These are phyloP conservation scores for Posidonia oceanica DNA, from an alignment of 116 monocot genomes.

Conservation along the genomic window DNA sequence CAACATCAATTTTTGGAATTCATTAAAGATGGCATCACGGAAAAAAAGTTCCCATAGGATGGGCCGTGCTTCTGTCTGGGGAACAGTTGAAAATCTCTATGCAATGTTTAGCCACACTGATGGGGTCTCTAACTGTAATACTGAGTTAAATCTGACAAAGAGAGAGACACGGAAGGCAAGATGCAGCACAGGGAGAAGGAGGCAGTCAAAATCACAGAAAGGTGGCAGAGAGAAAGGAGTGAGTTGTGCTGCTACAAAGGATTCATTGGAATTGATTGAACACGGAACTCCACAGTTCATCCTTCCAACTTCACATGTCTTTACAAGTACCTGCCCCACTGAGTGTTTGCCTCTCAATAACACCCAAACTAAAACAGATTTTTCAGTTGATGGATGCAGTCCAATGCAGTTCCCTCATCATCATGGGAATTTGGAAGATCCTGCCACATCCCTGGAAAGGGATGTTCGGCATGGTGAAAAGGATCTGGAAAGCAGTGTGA, in stretches of 20 bases:
- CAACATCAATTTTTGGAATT: constrained; percentile 14
- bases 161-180: constrained; percentile 20
- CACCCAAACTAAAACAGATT: neutral
- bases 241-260: constrained; percentile 10
- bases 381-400: neutral
- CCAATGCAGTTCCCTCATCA: neutral
- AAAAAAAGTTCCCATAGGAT: constrained; percentile 44
- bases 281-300: neutral
- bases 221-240: constrained; percentile 8
- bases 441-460: neutral
- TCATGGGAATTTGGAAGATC: constrained; percentile 3
- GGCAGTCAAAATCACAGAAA: constrained; percentile 3
- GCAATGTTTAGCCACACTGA: constrained; percentile 20
- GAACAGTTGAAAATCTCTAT: constrained; percentile 23
- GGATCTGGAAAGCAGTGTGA: constrained; percentile 60
- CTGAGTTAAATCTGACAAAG: neutral
- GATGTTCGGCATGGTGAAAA: constrained; percentile 38
- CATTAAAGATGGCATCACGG: constrained; percentile 22
- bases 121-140: constrained; percentile 12
- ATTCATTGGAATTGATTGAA: constrained; percentile 2
- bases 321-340: neutral
- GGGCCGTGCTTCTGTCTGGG: constrained; percentile 44
- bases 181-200: constrained; percentile 5
- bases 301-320: constrained; percentile 3
- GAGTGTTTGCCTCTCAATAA: neutral